Evolutionary conservation across 2,329 filamentous ascomycete species (phyloP).

Genomic region (Trichoderma sp.): DNA sequence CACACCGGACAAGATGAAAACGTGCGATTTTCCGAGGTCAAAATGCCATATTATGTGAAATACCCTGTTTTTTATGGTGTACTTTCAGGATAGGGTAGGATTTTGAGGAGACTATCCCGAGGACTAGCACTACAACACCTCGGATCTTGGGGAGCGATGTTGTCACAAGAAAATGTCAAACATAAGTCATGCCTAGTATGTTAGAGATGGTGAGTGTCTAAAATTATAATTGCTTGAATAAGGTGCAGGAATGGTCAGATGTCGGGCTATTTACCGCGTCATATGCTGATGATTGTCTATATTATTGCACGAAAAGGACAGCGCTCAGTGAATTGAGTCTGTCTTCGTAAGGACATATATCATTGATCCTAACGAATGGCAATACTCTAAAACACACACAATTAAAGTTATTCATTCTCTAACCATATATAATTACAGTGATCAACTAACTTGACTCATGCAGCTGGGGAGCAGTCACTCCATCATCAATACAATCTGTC

Average conservation of each 20-base stretch:
- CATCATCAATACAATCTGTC: not conserved
- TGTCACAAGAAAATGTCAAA: not conserved
- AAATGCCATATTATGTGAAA: not conserved
- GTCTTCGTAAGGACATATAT: not conserved
- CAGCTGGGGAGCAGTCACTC: not conserved
- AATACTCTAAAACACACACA: not conserved
- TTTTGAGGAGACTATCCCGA: not conserved
- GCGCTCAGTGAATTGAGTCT: not conserved
- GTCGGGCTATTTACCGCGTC: not conserved
- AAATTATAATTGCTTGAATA: not conserved
- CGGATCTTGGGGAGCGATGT: not conserved
- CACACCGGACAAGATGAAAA: not conserved
- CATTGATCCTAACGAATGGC: not conserved
- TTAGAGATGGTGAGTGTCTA: not conserved
- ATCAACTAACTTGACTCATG: not conserved
- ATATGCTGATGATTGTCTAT: not conserved
- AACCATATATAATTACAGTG: not conserved
- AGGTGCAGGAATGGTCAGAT: not conserved
- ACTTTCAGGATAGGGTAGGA: not conserved
- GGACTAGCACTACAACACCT: not conserved
- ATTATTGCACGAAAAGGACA: not conserved
- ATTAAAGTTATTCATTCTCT: not conserved
- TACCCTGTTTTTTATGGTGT: not conserved
- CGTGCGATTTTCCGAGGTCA: not conserved
- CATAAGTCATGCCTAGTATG: not conserved